Evolutionary conservation across 228 moss, liverwort and hornwort genomes (phyloP).

Genomic region (Sphagnum fallax): DNA sequence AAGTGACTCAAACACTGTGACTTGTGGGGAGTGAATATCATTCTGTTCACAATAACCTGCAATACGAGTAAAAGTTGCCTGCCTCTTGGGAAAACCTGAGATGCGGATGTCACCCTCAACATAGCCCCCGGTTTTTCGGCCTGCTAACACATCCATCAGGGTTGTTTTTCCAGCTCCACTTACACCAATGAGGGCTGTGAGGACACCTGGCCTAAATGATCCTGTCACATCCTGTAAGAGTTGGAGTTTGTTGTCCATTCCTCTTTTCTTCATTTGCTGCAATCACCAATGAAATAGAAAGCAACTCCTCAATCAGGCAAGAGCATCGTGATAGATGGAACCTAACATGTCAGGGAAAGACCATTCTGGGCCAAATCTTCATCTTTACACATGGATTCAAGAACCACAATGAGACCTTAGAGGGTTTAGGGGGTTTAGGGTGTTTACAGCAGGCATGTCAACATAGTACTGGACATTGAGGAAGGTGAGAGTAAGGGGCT

Average conservation of each 20-base stretch:
- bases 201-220: slow-evolving; percentile 47
- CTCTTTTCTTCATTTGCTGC: slow-evolving; percentile 59
- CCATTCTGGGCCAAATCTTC: too few relatives aligned
- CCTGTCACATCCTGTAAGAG: slow-evolving; percentile 46
- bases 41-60: slow-evolving; percentile 61
- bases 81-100: slow-evolving; percentile 47
- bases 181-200: slow-evolving; percentile 50
- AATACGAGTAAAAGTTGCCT: slow-evolving; percentile 54
- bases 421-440: too few relatives aligned
- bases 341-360: too few relatives aligned
- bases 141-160: slow-evolving; percentile 62
- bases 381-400: too few relatives aligned
- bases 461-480: slow-evolving; percentile 69
- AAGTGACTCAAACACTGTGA: slow-evolving; percentile 50
- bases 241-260: slow-evolving; percentile 39
- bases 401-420: too few relatives aligned
- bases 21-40: slow-evolving; percentile 64
- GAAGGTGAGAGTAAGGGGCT: slow-evolving; percentile 72
- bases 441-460: slow-evolving; percentile 67
- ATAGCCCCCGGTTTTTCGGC: slow-evolving; percentile 54
- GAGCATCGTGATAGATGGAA: too few relatives aligned
- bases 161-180: slow-evolving; percentile 56
- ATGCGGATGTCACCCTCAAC: slow-evolving; percentile 57
- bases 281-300: background rate
- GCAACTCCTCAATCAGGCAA: too few relatives aligned